Evolutionary conservation across 2,329 filamentous ascomycete species (phyloP).

Genomic region (Penicillium sp.): DNA sequence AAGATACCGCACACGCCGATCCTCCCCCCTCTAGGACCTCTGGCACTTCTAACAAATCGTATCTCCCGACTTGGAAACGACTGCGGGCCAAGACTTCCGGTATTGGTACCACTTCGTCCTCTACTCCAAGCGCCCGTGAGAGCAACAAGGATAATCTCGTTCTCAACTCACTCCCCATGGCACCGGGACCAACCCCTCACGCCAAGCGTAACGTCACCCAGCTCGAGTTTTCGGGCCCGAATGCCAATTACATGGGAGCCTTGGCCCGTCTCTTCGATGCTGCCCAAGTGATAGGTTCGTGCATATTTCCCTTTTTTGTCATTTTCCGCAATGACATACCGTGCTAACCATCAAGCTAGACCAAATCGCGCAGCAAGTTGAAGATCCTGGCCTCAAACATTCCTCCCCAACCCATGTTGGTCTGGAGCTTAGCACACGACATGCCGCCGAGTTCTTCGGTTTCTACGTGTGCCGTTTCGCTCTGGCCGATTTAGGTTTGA

Average conservation of each 20-base stretch:
- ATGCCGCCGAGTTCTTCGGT: constrained; percentile 95
- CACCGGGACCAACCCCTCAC: constrained; percentile 57
- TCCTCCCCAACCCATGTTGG: constrained; percentile 93
- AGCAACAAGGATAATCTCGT: constrained; percentile 59
- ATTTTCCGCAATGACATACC: not conserved
- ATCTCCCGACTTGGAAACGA: constrained; percentile 84
- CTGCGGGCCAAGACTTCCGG: constrained; percentile 85
- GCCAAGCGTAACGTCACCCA: constrained; percentile 68
- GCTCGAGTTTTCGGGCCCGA: constrained; percentile 74
- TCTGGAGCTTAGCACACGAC: constrained; percentile 85
- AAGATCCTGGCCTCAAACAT: constrained; percentile 87
- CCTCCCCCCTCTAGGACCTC: constrained; percentile 47
- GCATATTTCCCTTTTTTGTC: not conserved
- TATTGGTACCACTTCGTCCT: constrained; percentile 48
- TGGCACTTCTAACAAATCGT: constrained; percentile 70
- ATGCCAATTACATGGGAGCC: constrained; percentile 86
- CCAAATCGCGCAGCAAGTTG: constrained; percentile 92
- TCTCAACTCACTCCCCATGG: constrained; percentile 79
- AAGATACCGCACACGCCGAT: constrained; percentile 43
- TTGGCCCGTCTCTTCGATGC: constrained; percentile 90
- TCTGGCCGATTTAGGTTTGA: constrained; percentile 74
- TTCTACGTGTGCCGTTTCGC: constrained; percentile 96
- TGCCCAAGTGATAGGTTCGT: constrained; percentile 81
- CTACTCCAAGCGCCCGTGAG: constrained; percentile 40
- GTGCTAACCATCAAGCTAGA: constrained; percentile 53